Percentiles rank a stretch among this genome's conserved stretches.
Evolutionary conservation across 352 stramenopile genomes (phyloP).

Genomic region (Pythium pyrilobum): DNA sequence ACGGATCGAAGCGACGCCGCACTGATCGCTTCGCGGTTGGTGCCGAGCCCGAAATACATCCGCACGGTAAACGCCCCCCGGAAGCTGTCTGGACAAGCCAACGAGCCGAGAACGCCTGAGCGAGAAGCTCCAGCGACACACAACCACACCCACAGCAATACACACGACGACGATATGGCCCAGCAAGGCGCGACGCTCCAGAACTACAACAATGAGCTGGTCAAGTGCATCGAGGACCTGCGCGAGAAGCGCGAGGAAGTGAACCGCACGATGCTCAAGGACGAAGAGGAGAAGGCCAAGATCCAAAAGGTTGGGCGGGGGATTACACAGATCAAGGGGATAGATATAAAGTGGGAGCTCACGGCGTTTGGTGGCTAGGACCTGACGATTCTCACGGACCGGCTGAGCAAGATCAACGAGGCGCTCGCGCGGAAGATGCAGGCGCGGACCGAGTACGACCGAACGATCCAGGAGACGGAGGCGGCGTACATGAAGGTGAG

Average conservation of each 20-base stretch:
- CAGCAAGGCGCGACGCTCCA: constrained; percentile 91
- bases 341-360: too few species aligned
- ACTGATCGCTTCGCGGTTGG: too few species aligned
- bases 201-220: constrained; percentile 96
- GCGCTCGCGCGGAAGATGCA: constrained; percentile 86
- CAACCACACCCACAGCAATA: neutral
- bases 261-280: constrained; percentile 90
- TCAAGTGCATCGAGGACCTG: constrained; percentile 94
- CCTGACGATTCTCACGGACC: constrained; percentile 87
- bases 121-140: neutral
- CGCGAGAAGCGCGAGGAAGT: constrained; percentile 90
- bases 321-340: neutral
- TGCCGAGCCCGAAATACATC: too few species aligned
- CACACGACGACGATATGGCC: constrained; percentile 75
- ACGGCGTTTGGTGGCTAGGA: constrained; percentile 44
- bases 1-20: too few species aligned
- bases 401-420: constrained; percentile 91
- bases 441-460: constrained; percentile 91
- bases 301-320: constrained; percentile 82
- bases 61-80: too few species aligned
- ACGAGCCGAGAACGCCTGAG: too few species aligned
- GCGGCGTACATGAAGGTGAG: constrained; percentile 91
- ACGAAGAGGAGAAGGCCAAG: constrained; percentile 93
- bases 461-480: constrained; percentile 93
- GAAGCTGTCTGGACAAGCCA: too few species aligned